Evolutionary conservation across 345 rosid genomes (phyloP).

Genomic region (Lenwebbia sp.): DNA sequence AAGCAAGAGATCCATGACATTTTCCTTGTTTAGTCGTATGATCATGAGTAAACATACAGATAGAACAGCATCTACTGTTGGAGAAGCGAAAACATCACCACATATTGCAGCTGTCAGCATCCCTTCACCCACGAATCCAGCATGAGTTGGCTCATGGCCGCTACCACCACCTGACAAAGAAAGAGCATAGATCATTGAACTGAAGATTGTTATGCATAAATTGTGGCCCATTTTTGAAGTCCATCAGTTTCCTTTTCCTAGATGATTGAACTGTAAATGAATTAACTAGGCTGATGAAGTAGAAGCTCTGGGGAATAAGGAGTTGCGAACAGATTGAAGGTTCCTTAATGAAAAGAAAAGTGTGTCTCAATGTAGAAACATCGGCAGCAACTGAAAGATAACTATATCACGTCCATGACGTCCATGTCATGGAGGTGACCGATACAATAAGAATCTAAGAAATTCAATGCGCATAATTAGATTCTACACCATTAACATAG

Average conservation of each 20-base stretch:
- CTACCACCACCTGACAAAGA: conserved; percentile 78
- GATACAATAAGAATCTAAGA: not conserved
- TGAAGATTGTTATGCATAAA: not conserved
- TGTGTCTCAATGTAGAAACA: not conserved
- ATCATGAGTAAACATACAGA: conserved; percentile 42
- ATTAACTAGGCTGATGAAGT: not conserved
- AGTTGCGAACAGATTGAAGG: not conserved
- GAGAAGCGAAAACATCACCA: conserved; percentile 93
- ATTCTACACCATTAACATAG: not conserved
- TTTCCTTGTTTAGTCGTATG: not conserved
- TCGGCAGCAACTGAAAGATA: not conserved
- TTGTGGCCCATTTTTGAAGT: not conserved
- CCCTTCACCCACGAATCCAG: conserved; percentile 99
- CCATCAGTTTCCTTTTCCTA: not conserved
- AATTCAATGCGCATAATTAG: not conserved
- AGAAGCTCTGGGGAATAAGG: not conserved
- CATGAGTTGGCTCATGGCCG: conserved; percentile 97
- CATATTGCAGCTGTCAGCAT: conserved; percentile 96
- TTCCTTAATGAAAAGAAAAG: not conserved
- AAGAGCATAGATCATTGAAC: not conserved
- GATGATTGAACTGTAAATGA: not conserved
- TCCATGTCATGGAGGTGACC: not conserved
- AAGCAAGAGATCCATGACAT: not conserved
- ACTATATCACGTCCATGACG: not conserved
- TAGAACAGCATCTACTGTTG: conserved; percentile 82